Evolutionary conservation across 2,329 filamentous ascomycete species (phyloP).

Genomic region (Westerdykella sp.): DNA sequence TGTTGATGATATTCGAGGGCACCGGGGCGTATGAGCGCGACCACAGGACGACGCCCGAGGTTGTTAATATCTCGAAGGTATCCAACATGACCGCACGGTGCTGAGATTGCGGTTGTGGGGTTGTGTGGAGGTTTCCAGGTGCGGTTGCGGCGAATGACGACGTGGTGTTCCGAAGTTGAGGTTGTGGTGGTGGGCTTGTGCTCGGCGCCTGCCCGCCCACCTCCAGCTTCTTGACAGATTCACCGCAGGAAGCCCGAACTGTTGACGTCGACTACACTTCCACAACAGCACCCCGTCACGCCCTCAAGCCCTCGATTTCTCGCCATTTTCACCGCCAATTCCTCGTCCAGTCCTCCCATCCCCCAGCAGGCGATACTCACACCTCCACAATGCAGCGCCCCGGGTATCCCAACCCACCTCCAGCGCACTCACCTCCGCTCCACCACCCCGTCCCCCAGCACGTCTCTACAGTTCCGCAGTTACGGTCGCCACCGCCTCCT

Average conservation of each 20-base stretch:
- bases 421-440: conserved; percentile 76
- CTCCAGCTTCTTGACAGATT: background rate
- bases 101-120: conserved; percentile 1
- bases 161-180: background rate
- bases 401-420: conserved; percentile 65
- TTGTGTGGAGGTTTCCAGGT: conserved; percentile 3
- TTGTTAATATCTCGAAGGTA: conserved; percentile 92
- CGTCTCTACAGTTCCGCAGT: conserved; percentile 94
- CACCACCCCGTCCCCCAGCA: conserved; percentile 98
- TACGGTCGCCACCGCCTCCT: conserved; percentile 86
- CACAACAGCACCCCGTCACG: too few relatives aligned
- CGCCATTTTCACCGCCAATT: too few relatives aligned
- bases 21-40: conserved; percentile 78
- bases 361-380: too few relatives aligned
- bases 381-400: conserved; percentile 70
- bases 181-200: background rate
- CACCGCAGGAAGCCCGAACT: background rate
- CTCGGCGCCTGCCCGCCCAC: background rate
- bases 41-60: conserved; percentile 95
- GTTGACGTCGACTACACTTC: background rate
- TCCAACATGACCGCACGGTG: conserved; percentile 64
- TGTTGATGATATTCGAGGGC: conserved; percentile 80
- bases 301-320: too few relatives aligned
- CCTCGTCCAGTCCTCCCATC: too few relatives aligned
- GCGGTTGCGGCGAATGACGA: background rate